These are phyloP conservation scores for Yamadazyma scolyti DNA, from an alignment of 805 yeast genomes.

Conservation along the genomic window DNA sequence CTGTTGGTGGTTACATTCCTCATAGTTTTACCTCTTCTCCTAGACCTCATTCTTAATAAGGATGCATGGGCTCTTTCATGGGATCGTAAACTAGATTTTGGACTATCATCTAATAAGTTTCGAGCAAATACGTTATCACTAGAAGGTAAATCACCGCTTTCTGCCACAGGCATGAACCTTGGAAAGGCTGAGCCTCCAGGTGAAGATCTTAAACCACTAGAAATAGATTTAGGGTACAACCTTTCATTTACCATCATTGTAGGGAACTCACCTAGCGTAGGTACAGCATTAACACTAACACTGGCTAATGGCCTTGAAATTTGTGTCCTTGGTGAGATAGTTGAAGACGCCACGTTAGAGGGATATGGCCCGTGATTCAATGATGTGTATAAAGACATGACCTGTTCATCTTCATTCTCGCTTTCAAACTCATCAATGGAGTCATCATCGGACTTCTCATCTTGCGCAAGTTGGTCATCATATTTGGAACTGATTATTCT, in stretches of 20 bases:
- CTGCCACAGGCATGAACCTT: slow-evolving; percentile 5
- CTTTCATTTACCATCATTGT: slow-evolving; percentile 29
- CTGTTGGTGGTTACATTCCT: slow-evolving; percentile 19
- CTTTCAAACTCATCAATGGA: slow-evolving; percentile 22
- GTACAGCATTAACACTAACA: slow-evolving; percentile 24
- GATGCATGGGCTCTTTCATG: slow-evolving; percentile 66
- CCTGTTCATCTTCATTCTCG: slow-evolving; percentile 60
- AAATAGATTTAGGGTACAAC: slow-evolving; percentile 18
- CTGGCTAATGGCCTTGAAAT: slow-evolving; percentile 13
- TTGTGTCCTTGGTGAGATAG: slow-evolving; percentile 16
- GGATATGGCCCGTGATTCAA: slow-evolving; percentile 32
- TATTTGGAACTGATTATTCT: slow-evolving; percentile 7
- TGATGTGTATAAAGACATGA: slow-evolving; percentile 63
- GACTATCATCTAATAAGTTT: slow-evolving; percentile 20
- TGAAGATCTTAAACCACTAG: slow-evolving; percentile 1
- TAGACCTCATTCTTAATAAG: slow-evolving; percentile 53
- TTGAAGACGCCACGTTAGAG: slow-evolving; percentile 19
- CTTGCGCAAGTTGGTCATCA: slow-evolving; percentile 4
- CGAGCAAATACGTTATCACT: slow-evolving; percentile 5
- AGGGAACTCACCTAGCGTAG: slow-evolving; percentile 42
- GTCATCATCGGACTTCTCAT: slow-evolving; percentile 5
- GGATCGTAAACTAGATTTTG: slow-evolving; percentile 37
- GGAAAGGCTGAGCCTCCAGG: slow-evolving; percentile 11
- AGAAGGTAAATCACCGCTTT: not conserved
- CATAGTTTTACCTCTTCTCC: slow-evolving; percentile 49